These are phyloP conservation scores for Amaranthus tricolor DNA, from an alignment of 179 eudicot species.

Conservation along the genomic window DNA sequence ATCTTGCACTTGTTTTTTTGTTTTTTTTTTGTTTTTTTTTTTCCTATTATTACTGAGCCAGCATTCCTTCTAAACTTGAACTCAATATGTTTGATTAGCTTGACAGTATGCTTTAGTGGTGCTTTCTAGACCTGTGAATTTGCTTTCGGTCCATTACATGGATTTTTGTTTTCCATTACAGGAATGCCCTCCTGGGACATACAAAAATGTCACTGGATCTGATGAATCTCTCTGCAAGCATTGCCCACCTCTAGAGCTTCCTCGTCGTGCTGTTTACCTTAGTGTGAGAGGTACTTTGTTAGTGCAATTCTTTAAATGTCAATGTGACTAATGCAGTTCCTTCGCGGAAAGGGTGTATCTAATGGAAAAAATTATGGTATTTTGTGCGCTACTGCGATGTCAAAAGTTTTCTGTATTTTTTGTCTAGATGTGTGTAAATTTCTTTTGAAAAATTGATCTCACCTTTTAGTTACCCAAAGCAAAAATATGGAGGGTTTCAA, in stretches of 20 bases:
- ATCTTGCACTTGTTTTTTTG: not conserved
- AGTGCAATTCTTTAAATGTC: not conserved
- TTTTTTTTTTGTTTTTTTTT: not conserved
- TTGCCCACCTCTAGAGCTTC: constrained; percentile 79
- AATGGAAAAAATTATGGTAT: too few relatives aligned
- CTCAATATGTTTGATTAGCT: not conserved
- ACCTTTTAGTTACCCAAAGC: too few relatives aligned
- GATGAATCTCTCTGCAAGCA: constrained; percentile 64
- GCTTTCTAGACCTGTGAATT: not conserved
- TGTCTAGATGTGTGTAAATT: not conserved
- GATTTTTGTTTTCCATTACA: constrained; percentile 35
- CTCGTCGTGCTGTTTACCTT: constrained; percentile 72
- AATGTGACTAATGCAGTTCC: not conserved
- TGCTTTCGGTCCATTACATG: constrained; percentile 4
- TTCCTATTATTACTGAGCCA: not conserved
- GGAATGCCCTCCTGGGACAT: constrained; percentile 98
- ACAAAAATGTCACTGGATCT: constrained; percentile 83
- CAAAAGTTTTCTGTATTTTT: not conserved
- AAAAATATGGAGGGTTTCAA: too few relatives aligned
- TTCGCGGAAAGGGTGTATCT: not conserved
- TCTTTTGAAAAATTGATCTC: too few relatives aligned
- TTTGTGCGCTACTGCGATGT: not conserved
- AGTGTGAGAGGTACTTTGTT: constrained; percentile 64
- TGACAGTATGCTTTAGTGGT: not conserved
- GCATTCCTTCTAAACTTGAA: not conserved